phyloP scores from a whole-genome alignment of 805 yeast genomes.

The Clavispora fructus region DNA sequence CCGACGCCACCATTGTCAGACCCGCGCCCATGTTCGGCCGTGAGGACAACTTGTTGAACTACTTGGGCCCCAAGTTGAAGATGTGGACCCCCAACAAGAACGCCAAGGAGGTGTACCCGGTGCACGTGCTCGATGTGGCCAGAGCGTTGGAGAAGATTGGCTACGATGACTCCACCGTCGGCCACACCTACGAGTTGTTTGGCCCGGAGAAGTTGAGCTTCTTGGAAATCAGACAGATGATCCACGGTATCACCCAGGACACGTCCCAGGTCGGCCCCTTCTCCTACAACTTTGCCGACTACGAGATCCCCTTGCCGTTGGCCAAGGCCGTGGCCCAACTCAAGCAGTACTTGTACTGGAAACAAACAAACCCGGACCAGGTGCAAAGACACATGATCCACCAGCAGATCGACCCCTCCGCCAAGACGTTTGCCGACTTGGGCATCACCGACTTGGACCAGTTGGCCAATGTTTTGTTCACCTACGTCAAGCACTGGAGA shows the following conservation, averaged over 20 bases:
- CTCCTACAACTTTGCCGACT: constrained; percentile 38
- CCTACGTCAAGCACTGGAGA: constrained; percentile 46
- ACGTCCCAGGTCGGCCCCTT: constrained; percentile 42
- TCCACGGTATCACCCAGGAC: constrained; percentile 56
- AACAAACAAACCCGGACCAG: constrained; percentile 61
- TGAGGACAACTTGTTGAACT: constrained; percentile 64
- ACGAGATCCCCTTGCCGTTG: constrained; percentile 39
- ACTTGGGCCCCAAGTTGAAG: constrained; percentile 48
- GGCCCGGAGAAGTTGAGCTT: constrained; percentile 66
- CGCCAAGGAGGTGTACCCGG: constrained; percentile 61
- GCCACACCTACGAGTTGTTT: constrained; percentile 66
- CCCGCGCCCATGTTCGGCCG: constrained; percentile 78
- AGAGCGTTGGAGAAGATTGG: constrained; percentile 73
- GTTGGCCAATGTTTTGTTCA: constrained; percentile 42
- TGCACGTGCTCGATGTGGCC: constrained; percentile 75
- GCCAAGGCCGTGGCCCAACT: constrained; percentile 42
- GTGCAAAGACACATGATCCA: constrained; percentile 66
- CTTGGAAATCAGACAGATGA: constrained; percentile 63
- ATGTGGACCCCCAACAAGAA: constrained; percentile 64
- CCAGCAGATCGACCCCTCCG: constrained; percentile 57
- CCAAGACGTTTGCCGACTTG: constrained; percentile 63
- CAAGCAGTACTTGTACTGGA: constrained; percentile 42
- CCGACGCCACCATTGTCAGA: constrained; percentile 79
- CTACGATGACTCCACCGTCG: constrained; percentile 74
- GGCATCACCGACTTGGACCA: constrained; percentile 49